Percentiles rank a stretch among this genome's conserved stretches.
phyloP scores from a whole-genome alignment of 129 eudicot species.

The Pseudognaphalium luteoalbum region DNA sequence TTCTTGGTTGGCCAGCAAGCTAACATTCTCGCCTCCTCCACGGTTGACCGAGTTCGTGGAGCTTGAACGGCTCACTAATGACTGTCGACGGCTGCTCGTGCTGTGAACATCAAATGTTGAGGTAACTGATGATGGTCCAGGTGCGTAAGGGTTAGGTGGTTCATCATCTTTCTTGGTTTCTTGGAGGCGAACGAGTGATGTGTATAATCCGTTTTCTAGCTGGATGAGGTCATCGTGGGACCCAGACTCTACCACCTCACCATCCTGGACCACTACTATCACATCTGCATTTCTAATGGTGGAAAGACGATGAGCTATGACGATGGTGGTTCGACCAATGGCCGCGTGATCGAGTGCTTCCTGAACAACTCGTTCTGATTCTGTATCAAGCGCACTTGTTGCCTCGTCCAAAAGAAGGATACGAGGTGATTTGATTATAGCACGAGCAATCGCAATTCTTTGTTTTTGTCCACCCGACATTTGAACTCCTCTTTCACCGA shows the following conservation, averaged over 20 bases:
- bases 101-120: slow-evolving; percentile 36
- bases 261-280: slow-evolving; percentile 72
- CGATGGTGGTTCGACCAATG: slow-evolving; percentile 81
- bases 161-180: slow-evolving; percentile 47
- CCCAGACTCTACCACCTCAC: slow-evolving; percentile 73
- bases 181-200: slow-evolving; percentile 70
- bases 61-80: slow-evolving; percentile 65
- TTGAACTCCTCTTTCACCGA: slow-evolving; percentile 93
- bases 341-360: slow-evolving; percentile 90
- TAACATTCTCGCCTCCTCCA: slow-evolving; percentile 22
- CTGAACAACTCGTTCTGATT: slow-evolving; percentile 88
- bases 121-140: slow-evolving; percentile 34
- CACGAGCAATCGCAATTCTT: slow-evolving; percentile 94
- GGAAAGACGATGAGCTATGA: slow-evolving; percentile 92
- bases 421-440: slow-evolving; percentile 81
- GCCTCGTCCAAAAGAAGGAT: slow-evolving; percentile 96
- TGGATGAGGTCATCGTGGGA: slow-evolving; percentile 68
- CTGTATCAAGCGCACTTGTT: slow-evolving; percentile 91
- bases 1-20: slow-evolving; percentile 28
- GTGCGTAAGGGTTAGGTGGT: neutral
- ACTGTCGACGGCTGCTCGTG: slow-evolving; percentile 65
- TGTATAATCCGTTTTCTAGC: slow-evolving; percentile 59
- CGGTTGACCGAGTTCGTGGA: slow-evolving; percentile 57
- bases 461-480: slow-evolving; percentile 99
- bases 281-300: slow-evolving; percentile 81